Evolutionary conservation across 139 green algal genomes (phyloP).

Genomic region (Chlorella ohadii): DNA sequence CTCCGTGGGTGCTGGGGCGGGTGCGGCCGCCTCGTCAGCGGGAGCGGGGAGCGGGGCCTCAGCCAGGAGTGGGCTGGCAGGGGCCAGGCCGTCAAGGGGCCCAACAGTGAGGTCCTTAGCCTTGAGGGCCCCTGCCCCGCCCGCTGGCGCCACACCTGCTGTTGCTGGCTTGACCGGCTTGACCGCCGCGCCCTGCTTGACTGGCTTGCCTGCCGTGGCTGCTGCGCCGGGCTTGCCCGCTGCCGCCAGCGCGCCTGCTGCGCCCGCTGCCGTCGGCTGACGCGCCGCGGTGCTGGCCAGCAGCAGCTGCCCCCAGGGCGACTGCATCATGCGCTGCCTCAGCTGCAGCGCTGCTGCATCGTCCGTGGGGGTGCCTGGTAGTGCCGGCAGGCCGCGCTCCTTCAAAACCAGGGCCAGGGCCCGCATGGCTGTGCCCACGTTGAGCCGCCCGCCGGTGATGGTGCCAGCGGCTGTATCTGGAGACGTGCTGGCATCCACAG

Average conservation of each 20-base stretch:
- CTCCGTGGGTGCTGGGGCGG: too few relatives aligned
- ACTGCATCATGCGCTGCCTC: neutral
- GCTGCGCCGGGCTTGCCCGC: too few relatives aligned
- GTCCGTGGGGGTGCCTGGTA: neutral
- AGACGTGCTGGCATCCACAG: neutral
- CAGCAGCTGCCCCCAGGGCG: slow-evolving; percentile 2
- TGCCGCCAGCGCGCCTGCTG: neutral
- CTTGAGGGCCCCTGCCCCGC: neutral
- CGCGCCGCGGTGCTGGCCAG: neutral
- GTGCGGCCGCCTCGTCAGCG: too few relatives aligned
- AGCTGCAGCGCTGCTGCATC: neutral
- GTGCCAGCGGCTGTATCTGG: neutral
- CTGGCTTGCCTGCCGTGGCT: too few relatives aligned
- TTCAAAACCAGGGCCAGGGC: slow-evolving; percentile 14
- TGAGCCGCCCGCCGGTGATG: slow-evolving; percentile 8
- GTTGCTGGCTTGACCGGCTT: neutral
- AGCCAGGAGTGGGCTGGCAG: too few relatives aligned
- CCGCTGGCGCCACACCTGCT: neutral
- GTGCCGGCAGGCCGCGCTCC: neutral
- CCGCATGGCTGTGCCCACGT: slow-evolving; percentile 13
- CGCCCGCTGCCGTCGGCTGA: neutral
- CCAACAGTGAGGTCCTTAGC: too few relatives aligned
- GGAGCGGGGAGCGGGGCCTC: too few relatives aligned
- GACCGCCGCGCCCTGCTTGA: too few relatives aligned
- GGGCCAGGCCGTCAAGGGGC: too few relatives aligned